phyloP scores from a whole-genome alignment of 2,329 filamentous ascomycete genomes.

The Aureobasidium melanogenum region DNA sequence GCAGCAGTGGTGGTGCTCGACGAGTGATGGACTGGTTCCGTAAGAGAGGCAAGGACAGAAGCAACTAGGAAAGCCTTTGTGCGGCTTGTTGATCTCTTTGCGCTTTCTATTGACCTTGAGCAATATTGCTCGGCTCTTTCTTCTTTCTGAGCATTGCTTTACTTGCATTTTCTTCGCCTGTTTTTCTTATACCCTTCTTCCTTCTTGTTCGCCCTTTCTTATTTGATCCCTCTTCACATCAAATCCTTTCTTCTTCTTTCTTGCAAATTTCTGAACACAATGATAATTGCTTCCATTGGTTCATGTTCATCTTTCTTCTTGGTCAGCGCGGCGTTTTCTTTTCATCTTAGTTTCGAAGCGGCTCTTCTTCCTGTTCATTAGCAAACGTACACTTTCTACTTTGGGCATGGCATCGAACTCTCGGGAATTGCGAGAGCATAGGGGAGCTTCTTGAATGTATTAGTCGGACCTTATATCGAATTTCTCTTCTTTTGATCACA shows the following conservation, averaged over 20 bases:
- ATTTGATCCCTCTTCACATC: background rate
- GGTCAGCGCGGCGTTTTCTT: conserved; percentile 4
- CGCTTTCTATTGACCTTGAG: background rate
- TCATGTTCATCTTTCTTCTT: background rate
- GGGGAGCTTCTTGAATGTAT: background rate
- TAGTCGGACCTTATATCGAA: background rate
- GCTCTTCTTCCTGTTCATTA: background rate
- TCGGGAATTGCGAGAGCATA: background rate
- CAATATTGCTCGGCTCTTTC: background rate
- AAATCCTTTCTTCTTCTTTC: background rate
- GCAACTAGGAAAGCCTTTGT: conserved; percentile 12
- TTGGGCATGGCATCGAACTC: background rate
- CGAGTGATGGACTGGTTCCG: conserved; percentile 99
- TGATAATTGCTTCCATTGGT: conserved; percentile 9
- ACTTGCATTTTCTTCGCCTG: background rate
- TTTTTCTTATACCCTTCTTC: conserved; percentile 11
- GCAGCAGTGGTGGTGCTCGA: conserved; percentile 78
- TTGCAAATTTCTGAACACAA: background rate
- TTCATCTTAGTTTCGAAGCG: background rate
- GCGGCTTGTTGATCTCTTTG: background rate
- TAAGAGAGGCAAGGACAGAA: conserved; percentile 60
- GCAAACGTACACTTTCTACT: background rate
- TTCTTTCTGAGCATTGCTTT: background rate
- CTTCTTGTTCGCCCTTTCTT: conserved; percentile 1
- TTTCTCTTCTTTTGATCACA: background rate